A percentile compares a stretch with the other conserved stretches of the same genome.
phyloP scores from a whole-genome alignment of 805 yeast genomes.

The Pichia eremophila region DNA sequence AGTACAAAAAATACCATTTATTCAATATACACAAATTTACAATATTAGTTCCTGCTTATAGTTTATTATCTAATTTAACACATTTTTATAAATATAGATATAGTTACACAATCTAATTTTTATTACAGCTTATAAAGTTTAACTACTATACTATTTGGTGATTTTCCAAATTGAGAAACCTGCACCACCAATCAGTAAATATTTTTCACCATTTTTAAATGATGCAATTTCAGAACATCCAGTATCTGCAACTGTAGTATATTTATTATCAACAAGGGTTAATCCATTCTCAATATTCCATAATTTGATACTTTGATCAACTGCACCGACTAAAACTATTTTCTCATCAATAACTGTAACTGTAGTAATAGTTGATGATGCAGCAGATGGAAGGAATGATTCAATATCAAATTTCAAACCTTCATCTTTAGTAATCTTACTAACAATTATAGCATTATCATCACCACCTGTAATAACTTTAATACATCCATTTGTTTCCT shows the following conservation, averaged over 20 bases:
- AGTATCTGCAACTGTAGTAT: conserved; percentile 86
- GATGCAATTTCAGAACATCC: conserved; percentile 51
- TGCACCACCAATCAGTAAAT: conserved; percentile 65
- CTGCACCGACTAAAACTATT: conserved; percentile 55
- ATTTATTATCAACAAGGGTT: conserved; percentile 30
- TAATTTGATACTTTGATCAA: conserved; percentile 66
- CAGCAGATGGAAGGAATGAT: conserved; percentile 47
- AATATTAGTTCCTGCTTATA: conserved; percentile 2
- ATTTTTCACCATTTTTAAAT: conserved; percentile 18
- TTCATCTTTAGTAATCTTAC: conserved; percentile 15
- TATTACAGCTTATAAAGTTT: no score
- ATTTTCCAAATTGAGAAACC: conserved; percentile 40
- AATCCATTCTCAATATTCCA: conserved; percentile 45
- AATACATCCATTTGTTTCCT: conserved; percentile 2
- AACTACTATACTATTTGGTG: background rate
- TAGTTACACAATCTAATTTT: no score
- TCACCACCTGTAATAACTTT: conserved; percentile 79
- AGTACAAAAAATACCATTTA: background rate
- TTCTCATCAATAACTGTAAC: conserved; percentile 29
- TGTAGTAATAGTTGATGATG: conserved; percentile 80
- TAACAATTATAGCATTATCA: conserved; percentile 62
- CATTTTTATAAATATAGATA: background rate
- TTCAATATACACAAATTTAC: no score
- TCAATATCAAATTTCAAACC: conserved; percentile 20
- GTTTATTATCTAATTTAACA: background rate